These are phyloP conservation scores for Leishmania amazonensis DNA, from an alignment of 208 protist species.

Conservation along the genomic window DNA sequence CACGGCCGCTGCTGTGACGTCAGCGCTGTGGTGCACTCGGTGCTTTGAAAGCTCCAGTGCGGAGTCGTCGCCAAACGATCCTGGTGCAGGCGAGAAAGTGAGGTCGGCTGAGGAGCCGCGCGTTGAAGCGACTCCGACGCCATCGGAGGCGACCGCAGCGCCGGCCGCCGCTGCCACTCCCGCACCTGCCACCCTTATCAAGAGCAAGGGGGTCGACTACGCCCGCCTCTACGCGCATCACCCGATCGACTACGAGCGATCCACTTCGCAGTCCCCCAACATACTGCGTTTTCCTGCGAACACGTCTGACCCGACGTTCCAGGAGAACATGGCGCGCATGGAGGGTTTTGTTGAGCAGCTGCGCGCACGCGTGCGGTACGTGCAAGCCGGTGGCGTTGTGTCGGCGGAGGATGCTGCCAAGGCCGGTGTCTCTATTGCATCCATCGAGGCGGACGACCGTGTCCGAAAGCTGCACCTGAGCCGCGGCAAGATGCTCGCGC, in stretches of 20 bases:
- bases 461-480: conserved; percentile 38
- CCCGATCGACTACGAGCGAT: conserved; percentile 51
- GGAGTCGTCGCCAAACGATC: neutral
- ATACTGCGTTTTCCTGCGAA: conserved; percentile 56
- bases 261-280: conserved; percentile 35
- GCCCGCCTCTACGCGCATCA: conserved; percentile 42
- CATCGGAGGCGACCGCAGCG: neutral
- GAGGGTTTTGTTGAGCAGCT: conserved; percentile 47
- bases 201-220: conserved; percentile 18
- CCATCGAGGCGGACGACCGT: conserved; percentile 23
- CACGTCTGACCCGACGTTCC: conserved; percentile 33
- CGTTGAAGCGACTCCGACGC: neutral
- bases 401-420: conserved; percentile 16
- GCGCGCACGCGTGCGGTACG: conserved; percentile 35
- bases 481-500: conserved; percentile 88
- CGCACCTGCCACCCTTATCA: neutral
- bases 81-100: neutral
- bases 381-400: conserved; percentile 35
- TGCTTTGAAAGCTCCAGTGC: conserved; percentile 3
- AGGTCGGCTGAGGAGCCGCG: neutral
- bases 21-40: conserved; percentile 4
- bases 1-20: neutral
- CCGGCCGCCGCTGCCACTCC: neutral
- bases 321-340: conserved; percentile 59
- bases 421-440: conserved; percentile 18